Evolutionary conservation across 148 eudicot genomes (phyloP), one percentile per base, ranked within the genome.

Genomic region (Dianthus caryophyllus): DNA sequence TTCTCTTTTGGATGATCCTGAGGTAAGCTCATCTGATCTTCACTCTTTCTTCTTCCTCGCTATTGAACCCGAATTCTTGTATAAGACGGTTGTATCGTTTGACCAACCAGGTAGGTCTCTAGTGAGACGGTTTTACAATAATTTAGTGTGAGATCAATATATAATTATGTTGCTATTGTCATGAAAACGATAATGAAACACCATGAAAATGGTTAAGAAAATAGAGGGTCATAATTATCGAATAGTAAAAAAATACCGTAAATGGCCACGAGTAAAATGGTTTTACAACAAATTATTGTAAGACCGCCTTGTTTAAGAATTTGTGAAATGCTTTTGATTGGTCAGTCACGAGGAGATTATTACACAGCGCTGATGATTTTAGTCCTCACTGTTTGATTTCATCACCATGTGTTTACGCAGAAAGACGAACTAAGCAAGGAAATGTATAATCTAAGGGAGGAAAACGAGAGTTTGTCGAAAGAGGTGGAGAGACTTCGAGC

Each of bases 401-500:
- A 25, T 9, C 5, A 26, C 12, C 17, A 7, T 16, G 10, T 66
- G 57, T 59, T 66, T 51, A 21, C 53, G 60, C 85, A 89, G 98
- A 66, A 71, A 31, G 86, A 75, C 77, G 83, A 63, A 26, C 67
- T 80, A 17, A 75, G 67, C 71, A 78, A 66, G 43, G 90, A 84
- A 69, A 76, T 53, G 50, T 20, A 66, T 21, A 73, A 13, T n/a
- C 57, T 89, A 44, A 84, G 75, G 72, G 74, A 81, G 54, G 75
- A 81, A 72, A 89, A 89, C 14, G 76, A 85, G 67, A 84, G 78
- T 62, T 75, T 89, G 50, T 24, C 60, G 0, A 84, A 82, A 27
- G 83, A 87, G 66, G 72, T 85, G 1, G 98, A 93, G 73, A 81
- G 72, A 70, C 79, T 93, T 54, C 82, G 82, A 80, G 79, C 80